Evolutionary conservation across 2,329 filamentous ascomycete genomes (phyloP).

Genomic region (Verticillium zaregamsianum): DNA sequence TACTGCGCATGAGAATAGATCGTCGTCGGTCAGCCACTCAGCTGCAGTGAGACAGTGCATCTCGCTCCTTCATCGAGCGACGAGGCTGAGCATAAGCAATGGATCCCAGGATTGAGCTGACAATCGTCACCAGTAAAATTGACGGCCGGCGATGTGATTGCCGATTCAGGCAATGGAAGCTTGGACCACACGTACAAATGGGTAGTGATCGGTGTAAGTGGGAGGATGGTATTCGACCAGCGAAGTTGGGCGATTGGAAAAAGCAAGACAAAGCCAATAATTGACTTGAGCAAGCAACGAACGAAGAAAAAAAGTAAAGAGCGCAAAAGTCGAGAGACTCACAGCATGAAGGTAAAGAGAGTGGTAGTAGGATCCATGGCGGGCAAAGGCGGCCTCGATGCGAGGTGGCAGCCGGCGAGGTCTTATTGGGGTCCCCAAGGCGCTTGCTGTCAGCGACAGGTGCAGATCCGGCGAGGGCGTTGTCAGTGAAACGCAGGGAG

Average conservation of each 20-base stretch:
- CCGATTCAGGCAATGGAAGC: not conserved
- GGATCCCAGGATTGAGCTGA: not conserved
- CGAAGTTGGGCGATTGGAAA: conserved; percentile 10
- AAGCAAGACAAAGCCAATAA: conserved; percentile 4
- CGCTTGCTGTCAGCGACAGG: not conserved
- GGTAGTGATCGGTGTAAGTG: conserved; percentile 2
- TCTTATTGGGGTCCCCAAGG: conserved; percentile 13
- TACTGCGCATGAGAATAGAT: not conserved
- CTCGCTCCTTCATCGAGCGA: not conserved
- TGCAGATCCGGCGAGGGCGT: not conserved
- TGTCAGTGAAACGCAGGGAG: conserved; percentile 11
- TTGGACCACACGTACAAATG: conserved; percentile 7
- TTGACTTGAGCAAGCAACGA: not conserved
- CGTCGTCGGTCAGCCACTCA: not conserved
- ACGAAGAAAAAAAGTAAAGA: conserved; percentile 15
- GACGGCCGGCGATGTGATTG: not conserved
- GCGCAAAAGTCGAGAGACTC: conserved; percentile 35
- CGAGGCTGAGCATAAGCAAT: not conserved
- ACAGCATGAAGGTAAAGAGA: conserved; percentile 37
- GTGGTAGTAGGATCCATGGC: conserved; percentile 52
- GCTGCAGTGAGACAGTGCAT: not conserved
- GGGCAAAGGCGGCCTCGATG: conserved; percentile 9
- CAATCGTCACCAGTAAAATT: not conserved
- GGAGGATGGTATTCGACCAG: conserved; percentile 9
- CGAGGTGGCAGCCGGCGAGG: not conserved